phyloP scores from a whole-genome alignment of 345 rosid genomes.

The Euclidium syriacum region DNA sequence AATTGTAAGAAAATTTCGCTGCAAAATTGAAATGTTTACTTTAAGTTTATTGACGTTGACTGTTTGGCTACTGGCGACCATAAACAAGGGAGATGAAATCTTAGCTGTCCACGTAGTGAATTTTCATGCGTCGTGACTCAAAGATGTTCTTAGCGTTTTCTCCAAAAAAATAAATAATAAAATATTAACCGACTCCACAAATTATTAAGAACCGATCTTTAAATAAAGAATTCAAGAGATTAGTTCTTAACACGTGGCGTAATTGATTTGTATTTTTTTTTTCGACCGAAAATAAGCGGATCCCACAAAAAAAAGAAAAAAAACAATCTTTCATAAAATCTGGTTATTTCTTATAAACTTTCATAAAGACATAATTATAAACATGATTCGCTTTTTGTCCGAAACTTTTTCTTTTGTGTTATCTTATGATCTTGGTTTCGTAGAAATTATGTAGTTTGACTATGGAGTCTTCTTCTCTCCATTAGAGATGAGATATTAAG shows the following conservation, averaged over 20 bases:
- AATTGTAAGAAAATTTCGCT: not conserved
- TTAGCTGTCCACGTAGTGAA: not conserved
- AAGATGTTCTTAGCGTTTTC: no score
- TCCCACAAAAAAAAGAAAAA: no score
- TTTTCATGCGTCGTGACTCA: not conserved
- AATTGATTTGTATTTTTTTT: no score
- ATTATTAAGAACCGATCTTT: no score
- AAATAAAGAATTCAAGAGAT: no score
- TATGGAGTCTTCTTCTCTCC: not conserved
- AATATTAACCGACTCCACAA: no score
- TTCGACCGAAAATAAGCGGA: no score
- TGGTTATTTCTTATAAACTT: constrained; percentile 14
- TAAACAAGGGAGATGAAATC: not conserved
- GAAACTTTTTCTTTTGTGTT: not conserved
- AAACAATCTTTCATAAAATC: no score
- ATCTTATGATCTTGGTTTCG: not conserved
- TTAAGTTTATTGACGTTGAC: not conserved
- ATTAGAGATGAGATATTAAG: no score
- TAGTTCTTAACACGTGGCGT: no score
- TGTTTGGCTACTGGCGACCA: not conserved
- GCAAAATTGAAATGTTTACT: not conserved
- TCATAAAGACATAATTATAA: not conserved
- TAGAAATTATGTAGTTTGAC: not conserved
- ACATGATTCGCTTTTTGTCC: not conserved
- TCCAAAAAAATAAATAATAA: no score